Evolutionary conservation across 345 rosid species (phyloP).

Genomic region (Lagerstroemia speciosa): DNA sequence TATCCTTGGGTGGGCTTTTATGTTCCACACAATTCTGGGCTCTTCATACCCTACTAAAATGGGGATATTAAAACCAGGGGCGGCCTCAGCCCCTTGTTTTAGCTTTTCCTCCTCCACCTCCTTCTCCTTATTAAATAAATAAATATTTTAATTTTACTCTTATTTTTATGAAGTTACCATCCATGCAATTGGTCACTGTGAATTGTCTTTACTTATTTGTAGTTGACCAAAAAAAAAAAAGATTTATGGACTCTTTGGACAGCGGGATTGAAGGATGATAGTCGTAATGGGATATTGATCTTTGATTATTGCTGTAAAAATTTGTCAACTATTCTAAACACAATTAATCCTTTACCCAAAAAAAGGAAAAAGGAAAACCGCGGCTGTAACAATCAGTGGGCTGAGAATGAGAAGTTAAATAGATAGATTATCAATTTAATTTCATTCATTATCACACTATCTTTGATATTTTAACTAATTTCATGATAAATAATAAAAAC

Average conservation of each 20-base stretch:
- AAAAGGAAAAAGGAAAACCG: neutral
- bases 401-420: neutral
- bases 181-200: neutral
- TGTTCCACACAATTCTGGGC: neutral
- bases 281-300: too few relatives aligned
- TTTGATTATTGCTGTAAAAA: too few relatives aligned
- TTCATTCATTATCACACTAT: neutral
- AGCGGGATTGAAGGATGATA: too few relatives aligned
- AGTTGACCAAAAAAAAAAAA: neutral
- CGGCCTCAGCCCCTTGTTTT: conserved; percentile 46
- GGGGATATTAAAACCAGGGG: conserved; percentile 33
- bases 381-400: neutral
- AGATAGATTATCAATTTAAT: neutral
- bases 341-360: too few relatives aligned
- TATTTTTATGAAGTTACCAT: neutral
- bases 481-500: neutral
- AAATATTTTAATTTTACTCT: neutral
- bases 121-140: neutral
- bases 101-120: neutral
- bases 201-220: neutral
- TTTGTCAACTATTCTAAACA: too few relatives aligned
- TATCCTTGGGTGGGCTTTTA: too few relatives aligned
- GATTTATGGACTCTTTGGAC: neutral
- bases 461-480: neutral
- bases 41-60: too few relatives aligned